phyloP scores from a whole-genome alignment of 2,329 filamentous ascomycete genomes.

The Diaporthe destruens region DNA sequence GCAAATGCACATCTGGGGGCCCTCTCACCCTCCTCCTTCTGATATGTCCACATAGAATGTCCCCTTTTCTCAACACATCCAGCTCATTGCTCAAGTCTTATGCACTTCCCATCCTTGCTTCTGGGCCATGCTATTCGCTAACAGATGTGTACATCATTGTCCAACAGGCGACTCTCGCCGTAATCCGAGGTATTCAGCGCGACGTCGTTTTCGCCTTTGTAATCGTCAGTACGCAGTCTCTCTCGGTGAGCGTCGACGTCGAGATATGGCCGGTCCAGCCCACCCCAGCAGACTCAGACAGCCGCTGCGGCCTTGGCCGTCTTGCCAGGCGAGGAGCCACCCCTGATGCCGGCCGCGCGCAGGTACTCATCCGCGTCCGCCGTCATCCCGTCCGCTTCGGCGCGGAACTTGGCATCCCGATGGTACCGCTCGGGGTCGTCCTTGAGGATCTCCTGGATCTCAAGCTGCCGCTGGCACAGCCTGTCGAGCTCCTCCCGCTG shows the following conservation, averaged over 20 bases:
- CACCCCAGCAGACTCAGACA: not conserved
- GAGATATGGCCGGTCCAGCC: not conserved
- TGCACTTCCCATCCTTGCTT: not conserved
- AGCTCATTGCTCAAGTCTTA: not conserved
- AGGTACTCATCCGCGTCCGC: not conserved
- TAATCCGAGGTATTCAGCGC: not conserved
- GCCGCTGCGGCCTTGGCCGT: rapidly evolving
- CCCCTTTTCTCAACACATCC: no score
- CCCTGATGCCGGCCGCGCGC: no score
- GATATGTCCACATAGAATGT: no score
- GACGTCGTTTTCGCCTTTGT: no score
- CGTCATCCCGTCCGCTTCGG: not conserved
- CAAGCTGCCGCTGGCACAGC: not conserved
- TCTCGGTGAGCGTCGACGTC: not conserved
- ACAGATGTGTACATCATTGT: not conserved
- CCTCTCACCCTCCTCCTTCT: not conserved
- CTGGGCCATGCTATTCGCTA: not conserved
- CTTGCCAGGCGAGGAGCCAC: not conserved
- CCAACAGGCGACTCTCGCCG: not conserved
- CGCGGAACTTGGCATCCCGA: not conserved
- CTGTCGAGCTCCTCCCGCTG: not conserved
- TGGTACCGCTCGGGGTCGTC: not conserved
- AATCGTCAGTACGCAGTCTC: not conserved
- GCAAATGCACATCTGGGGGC: no score
- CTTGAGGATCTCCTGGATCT: not conserved